These are phyloP conservation scores for Salix dunnii DNA, from an alignment of 345 rosid species.

Conservation along the genomic window DNA sequence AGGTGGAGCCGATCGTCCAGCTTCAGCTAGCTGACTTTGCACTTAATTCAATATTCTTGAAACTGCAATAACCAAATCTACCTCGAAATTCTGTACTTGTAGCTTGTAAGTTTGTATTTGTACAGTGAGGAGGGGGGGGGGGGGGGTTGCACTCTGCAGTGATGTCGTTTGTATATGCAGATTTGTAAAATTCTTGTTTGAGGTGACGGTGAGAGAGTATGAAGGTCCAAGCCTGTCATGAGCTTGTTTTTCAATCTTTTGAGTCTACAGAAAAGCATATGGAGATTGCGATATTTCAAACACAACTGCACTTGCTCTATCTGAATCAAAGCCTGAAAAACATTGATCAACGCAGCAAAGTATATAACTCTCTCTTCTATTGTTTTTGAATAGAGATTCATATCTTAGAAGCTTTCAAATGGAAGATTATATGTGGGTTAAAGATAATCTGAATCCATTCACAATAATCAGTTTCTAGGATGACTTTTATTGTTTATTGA, in stretches of 20 bases:
- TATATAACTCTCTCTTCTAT: no score
- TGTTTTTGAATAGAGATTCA: no score
- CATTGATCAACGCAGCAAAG: not conserved
- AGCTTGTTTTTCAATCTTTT: not conserved
- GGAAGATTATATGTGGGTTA: no score
- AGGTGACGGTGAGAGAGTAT: not conserved
- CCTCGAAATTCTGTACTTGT: not conserved
- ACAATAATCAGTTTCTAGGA: no score
- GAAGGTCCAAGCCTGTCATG: not conserved
- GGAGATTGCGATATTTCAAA: not conserved
- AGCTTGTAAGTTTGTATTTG: not conserved
- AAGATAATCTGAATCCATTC: no score
- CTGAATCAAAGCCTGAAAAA: not conserved
- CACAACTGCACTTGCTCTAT: not conserved
- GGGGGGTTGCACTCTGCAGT: constrained; percentile 13
- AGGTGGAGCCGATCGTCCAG: constrained; percentile 69
- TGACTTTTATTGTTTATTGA: no score
- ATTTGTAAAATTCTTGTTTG: not conserved
- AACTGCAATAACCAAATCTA: not conserved
- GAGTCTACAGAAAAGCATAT: not conserved
- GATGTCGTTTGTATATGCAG: constrained; percentile 18
- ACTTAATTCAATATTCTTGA: not conserved
- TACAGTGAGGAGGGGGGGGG: not conserved
- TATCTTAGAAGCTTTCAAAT: no score
- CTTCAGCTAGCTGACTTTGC: constrained; percentile 35